Evolutionary conservation across 2,329 filamentous ascomycete genomes (phyloP), one percentile per base, ranked within the genome.

Genomic region (Epicoccum nigrum): DNA sequence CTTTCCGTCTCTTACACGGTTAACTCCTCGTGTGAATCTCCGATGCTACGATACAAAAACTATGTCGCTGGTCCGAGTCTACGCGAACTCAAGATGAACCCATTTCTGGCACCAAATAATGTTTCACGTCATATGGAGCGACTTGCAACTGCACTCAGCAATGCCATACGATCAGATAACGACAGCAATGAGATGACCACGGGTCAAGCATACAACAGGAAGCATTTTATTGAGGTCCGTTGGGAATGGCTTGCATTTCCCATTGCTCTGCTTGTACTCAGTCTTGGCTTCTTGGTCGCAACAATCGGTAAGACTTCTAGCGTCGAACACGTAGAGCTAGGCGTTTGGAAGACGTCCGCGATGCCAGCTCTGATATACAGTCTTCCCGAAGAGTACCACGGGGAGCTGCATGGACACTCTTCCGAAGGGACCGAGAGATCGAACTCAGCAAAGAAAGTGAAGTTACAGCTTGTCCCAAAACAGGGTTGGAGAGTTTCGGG

Each of bases 191-290:
- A 31, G 1, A 53, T 51, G 45, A 16, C 59, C 4, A 0, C 4
- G 1, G 64, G 58, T 1, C 21, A 51, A 2, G 56, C 63, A 0
- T 68, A 30, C 16, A 52, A 35, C 11, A 40, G 21, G 15, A 56
- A 62, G 28, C 62, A 40, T 0, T 59, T 49, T 11, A 20, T 46
- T 0, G 0, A n/a, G 1, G 63, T 72, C 0, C 45, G 60, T 4
- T 72, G 66, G 68, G 55, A n/a, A 2, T 72, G 69, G 67, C 54
- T 72, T 5, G 33, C 54, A 0, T 65, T 71, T 16, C 69, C 69
- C 1, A 20, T 65, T n/a, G 46, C 40, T 0, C 42, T 72, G 6
- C 45, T 69, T 5, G 4, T 59, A 0, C 25, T 69, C 1, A 64
- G 61, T 11, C 34, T 65, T 0, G 13, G 54, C 0, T 71, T 68